Conservation (phyloP, 805 yeast species). For the Pichia manshurica region DNA sequence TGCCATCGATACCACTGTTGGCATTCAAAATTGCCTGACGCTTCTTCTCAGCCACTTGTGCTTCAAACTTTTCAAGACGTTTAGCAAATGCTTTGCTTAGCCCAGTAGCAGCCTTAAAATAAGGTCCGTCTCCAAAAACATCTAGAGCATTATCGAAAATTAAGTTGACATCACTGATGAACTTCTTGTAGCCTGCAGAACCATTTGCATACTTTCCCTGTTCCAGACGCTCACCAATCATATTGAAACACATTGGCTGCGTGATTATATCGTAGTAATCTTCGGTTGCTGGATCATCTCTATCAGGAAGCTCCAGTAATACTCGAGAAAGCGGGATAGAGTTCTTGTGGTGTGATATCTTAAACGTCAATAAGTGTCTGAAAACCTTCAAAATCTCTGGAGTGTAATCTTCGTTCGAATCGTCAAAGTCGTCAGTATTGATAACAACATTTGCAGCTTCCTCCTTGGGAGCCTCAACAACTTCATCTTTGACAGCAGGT, state of each 20-base stretch:
- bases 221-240: slow-evolving; percentile 49
- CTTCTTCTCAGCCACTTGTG: slow-evolving; percentile 18
- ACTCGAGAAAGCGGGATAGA: slow-evolving; percentile 33
- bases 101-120: slow-evolving; percentile 63
- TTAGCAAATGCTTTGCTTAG: slow-evolving; percentile 49
- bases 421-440: slow-evolving; percentile 3
- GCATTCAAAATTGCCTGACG: background rate
- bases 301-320: slow-evolving; percentile 68
- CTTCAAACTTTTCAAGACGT: slow-evolving; percentile 32
- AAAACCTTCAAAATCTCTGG: slow-evolving; percentile 12
- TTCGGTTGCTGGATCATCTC: slow-evolving; percentile 46
- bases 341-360: slow-evolving; percentile 19
- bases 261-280: slow-evolving; percentile 71
- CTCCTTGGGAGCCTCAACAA: background rate
- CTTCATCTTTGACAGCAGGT: slow-evolving; percentile 1
- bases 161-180: slow-evolving; percentile 50
- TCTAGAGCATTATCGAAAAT: slow-evolving; percentile 75
- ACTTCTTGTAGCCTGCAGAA: slow-evolving; percentile 48
- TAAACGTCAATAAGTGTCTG: slow-evolving; percentile 14
- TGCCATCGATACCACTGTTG: background rate
- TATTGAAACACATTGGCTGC: slow-evolving; percentile 66
- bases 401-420: slow-evolving; percentile 13
- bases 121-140: slow-evolving; percentile 71
- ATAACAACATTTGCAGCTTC: background rate
- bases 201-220: slow-evolving; percentile 44